Percentiles rank a stretch among this genome's conserved stretches.
phyloP scores from a whole-genome alignment of 148 eudicot species.

The Salicornia ramosissima region DNA sequence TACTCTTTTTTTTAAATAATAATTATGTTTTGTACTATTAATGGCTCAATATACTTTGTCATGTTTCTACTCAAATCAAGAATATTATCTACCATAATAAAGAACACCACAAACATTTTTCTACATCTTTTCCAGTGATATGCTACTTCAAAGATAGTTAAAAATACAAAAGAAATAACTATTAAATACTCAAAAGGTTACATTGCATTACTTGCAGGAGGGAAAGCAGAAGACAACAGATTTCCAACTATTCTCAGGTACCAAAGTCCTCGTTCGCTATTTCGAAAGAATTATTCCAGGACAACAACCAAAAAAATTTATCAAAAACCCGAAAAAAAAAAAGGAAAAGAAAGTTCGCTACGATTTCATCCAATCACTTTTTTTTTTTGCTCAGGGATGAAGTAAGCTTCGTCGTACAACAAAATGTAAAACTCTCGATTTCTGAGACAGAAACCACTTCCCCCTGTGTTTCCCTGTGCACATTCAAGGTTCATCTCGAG shows the following conservation, averaged over 20 bases:
- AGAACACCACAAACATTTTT: neutral
- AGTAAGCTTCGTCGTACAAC: slow-evolving; percentile 7
- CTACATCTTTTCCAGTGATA: neutral
- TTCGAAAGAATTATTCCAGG: slow-evolving; percentile 2
- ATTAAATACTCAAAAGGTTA: slow-evolving; percentile 5
- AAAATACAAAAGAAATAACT: neutral
- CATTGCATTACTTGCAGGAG: neutral
- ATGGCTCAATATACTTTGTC: neutral
- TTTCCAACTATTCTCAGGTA: neutral
- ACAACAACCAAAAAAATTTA: neutral
- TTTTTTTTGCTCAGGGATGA: neutral
- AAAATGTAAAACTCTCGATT: neutral
- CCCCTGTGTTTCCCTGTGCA: neutral
- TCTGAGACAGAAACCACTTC: neutral
- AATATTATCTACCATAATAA: neutral
- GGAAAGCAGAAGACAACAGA: neutral
- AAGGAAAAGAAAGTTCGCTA: neutral
- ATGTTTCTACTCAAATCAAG: neutral
- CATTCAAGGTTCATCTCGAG: neutral
- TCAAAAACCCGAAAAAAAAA: neutral
- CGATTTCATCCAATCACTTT: neutral
- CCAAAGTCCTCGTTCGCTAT: neutral
- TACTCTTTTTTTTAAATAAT: no score
- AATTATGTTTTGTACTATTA: neutral
- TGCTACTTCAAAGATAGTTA: neutral